Evolutionary conservation across 257 asterid species (phyloP).

Genomic region (Primulina tabacum): DNA sequence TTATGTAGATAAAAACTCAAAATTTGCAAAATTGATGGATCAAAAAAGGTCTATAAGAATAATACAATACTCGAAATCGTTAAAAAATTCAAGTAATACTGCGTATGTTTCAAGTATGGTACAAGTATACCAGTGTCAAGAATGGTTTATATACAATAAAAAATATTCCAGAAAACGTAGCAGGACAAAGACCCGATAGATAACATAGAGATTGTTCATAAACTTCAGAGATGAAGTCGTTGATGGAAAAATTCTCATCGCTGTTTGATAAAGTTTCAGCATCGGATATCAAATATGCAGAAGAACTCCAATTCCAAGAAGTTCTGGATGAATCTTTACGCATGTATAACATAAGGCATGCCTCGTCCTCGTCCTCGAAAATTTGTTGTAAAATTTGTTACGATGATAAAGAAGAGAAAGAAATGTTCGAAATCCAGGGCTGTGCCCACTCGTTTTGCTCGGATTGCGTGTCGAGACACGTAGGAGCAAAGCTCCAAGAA

Average conservation of each 20-base stretch:
- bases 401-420: constrained; percentile 24
- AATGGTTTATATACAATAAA: too few species aligned
- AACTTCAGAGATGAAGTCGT: too few species aligned
- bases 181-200: too few species aligned
- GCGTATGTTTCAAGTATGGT: too few species aligned
- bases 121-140: too few species aligned
- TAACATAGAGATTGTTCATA: too few species aligned
- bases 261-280: constrained; percentile 13
- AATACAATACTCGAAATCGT: too few species aligned
- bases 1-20: too few species aligned
- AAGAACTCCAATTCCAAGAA: constrained; percentile 32
- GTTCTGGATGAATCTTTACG: constrained; percentile 26
- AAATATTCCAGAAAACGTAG: too few species aligned
- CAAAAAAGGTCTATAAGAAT: too few species aligned
- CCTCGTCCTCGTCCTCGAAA: background rate
- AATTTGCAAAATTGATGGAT: too few species aligned
- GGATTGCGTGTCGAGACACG: constrained; percentile 31
- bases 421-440: constrained; percentile 32
- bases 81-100: too few species aligned
- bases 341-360: background rate
- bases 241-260: constrained; percentile 5
- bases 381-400: constrained; percentile 22
- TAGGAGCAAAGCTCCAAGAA: constrained; percentile 34
- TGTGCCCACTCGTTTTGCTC: constrained; percentile 38
- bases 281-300: constrained; percentile 10